Percentiles rank a stretch among this genome's conserved stretches.
These are phyloP conservation scores for Podaxis pistillaris DNA, from an alignment of 768 basidiomycete species.

Conservation along the genomic window DNA sequence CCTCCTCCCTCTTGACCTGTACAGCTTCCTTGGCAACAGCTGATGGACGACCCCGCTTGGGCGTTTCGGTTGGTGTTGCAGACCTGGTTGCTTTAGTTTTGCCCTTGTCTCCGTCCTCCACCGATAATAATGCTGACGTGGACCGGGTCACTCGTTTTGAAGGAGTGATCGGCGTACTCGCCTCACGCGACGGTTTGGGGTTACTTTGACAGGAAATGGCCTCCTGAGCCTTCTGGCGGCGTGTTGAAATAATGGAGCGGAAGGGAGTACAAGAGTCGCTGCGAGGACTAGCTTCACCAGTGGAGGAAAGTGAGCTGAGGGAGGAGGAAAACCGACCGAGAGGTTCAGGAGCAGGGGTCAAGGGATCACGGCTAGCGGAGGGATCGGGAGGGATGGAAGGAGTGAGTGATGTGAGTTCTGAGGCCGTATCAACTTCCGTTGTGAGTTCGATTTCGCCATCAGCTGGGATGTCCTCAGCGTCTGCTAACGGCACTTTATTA, in stretches of 20 bases:
- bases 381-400: conserved; percentile 33
- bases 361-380: conserved; percentile 29
- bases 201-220: conserved; percentile 26
- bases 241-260: conserved; percentile 60
- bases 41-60: conserved; percentile 20
- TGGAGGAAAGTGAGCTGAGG: conserved; percentile 40
- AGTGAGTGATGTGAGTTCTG: conserved; percentile 43
- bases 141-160: conserved; percentile 34
- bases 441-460: conserved; percentile 56
- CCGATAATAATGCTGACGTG: conserved; percentile 22
- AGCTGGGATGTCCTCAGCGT: conserved; percentile 42
- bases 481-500: conserved; percentile 42
- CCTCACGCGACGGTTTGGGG: conserved; percentile 1
- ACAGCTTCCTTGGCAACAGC: conserved; percentile 28
- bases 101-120: conserved; percentile 30
- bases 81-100: conserved; percentile 35
- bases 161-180: conserved; percentile 24
- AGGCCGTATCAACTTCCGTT: conserved; percentile 46
- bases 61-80: conserved; percentile 27
- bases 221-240: conserved; percentile 47
- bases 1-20: conserved; percentile 49
- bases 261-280: conserved; percentile 37
- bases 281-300: conserved; percentile 31
- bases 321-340: conserved; percentile 38
- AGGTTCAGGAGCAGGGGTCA: conserved; percentile 32